Evolutionary conservation across 2,329 filamentous ascomycete genomes (phyloP), one percentile per base, ranked within the genome.

Genomic region (Fonsecaea erecta): DNA sequence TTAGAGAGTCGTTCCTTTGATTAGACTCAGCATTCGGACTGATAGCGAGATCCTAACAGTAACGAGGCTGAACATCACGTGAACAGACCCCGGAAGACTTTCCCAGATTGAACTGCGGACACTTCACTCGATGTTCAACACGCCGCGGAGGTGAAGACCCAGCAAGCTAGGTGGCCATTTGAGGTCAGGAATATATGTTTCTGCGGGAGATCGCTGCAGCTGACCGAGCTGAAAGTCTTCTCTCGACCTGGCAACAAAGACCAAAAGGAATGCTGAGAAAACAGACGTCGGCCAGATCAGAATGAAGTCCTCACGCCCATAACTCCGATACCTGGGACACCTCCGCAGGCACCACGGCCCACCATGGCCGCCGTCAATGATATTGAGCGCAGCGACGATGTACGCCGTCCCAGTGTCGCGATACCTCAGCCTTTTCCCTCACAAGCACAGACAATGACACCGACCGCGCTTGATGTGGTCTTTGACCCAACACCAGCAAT

Each of bases 401-500:
- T 35, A 37, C 55, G 51, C 35, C 58, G 59, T 30, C 54, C 60
- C 26, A 53, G 40, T 9, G 63, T 64, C 11, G 35, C 60, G 21
- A 56, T 56, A 4, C 60, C 60, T 8, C 52, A 46, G 37, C 18
- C 43, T n/a, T 52, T 51, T 30, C 37, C 30, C 28, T 56, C 56
- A 6, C 51, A 52, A 34, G 35, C 57, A 32, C 43, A 60, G 32
- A 26, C 54, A 7, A 51, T 62, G 28, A 48, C 67, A 26, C 52
- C 64, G 5, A 30, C 48, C 12, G 59, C 52, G 7, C 34, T 40
- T 35, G 52, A 67, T 18, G 54, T 63, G 53, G 18, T 64, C 11
- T 57, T 43, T n/a, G 64, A 65, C 35, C 26, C 43, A 12, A 57
- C 43, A 1, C 60, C 62, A 26, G 62, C 61, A 12, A 92, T 97